Conservation (phyloP, 2,329 filamentous ascomycete species). For the Sporothrix protearum region DNA sequence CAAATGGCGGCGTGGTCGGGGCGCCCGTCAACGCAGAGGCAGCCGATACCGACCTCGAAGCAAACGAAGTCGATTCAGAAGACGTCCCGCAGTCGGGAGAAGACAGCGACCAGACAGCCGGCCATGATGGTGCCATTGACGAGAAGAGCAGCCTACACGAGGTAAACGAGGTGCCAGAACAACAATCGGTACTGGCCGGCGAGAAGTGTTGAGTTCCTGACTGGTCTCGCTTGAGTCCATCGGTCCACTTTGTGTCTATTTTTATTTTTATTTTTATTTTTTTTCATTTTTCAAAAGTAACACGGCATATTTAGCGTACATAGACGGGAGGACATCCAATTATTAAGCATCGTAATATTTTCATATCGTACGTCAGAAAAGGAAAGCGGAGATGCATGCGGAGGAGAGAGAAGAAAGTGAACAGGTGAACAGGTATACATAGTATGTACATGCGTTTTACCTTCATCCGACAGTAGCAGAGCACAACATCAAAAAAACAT, state of each 20-base stretch:
- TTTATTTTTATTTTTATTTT: neutral
- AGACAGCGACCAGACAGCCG: neutral
- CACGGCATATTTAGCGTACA: neutral
- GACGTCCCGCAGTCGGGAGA: neutral
- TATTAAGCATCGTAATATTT: neutral
- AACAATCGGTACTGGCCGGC: neutral
- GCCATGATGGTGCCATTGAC: neutral
- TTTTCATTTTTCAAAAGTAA: neutral
- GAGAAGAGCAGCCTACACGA: neutral
- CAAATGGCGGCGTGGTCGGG: neutral
- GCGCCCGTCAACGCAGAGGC: neutral
- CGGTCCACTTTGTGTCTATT: too few relatives aligned
- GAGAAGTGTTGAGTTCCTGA: neutral
- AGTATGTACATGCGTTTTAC: neutral
- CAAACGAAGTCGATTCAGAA: neutral
- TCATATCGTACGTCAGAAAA: neutral
- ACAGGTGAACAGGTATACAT: neutral
- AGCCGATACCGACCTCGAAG: neutral
- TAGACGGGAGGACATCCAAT: neutral
- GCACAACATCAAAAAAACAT: too few relatives aligned
- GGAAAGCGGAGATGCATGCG: too few relatives aligned
- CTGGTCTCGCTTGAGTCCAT: neutral
- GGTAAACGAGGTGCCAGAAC: neutral
- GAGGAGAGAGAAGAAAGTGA: neutral
- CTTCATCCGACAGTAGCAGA: neutral